Conservation (phyloP, 1,284 basidiomycete genomes). For the Leucoagaricus sp. region DNA sequence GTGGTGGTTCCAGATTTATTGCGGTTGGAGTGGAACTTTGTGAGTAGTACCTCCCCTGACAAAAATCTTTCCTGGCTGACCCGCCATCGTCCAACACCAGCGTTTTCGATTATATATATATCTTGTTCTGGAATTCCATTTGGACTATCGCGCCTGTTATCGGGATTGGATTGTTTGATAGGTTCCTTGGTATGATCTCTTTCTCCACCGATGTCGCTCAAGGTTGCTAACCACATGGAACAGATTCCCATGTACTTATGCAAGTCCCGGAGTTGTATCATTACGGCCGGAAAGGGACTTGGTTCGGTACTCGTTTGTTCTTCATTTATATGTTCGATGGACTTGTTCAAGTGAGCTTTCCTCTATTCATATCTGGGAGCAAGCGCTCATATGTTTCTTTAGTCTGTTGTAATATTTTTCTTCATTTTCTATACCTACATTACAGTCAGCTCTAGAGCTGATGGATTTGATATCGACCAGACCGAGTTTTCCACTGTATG, state of each 20-base stretch:
- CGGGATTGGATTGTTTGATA: conserved; percentile 92
- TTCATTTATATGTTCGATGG: conserved; percentile 85
- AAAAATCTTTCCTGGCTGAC: neutral
- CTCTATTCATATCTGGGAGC: neutral
- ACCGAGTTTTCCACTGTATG: conserved; percentile 85
- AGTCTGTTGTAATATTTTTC: conserved; percentile 88
- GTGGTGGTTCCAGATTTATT: conserved; percentile 98
- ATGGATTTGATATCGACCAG: conserved; percentile 77
- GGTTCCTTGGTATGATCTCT: conserved; percentile 64
- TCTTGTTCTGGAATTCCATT: conserved; percentile 96
- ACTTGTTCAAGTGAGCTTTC: conserved; percentile 67
- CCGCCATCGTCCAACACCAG: conserved; percentile 34
- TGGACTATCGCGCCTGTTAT: conserved; percentile 93
- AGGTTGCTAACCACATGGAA: neutral
- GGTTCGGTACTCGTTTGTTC: conserved; percentile 81
- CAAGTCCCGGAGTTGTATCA: conserved; percentile 89
- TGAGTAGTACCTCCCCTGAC: conserved; percentile 47
- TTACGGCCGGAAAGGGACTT: conserved; percentile 74
- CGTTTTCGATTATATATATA: conserved; percentile 87
- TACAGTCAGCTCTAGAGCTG: conserved; percentile 70
- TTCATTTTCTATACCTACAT: conserved; percentile 80
- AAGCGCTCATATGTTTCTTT: conserved; percentile 7
- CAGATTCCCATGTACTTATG: conserved; percentile 86
- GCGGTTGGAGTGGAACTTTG: conserved; percentile 92
- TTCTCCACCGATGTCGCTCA: neutral